These are phyloP conservation scores for Kluyveromyces aestuarii DNA, from an alignment of 805 yeast species.

Conservation along the genomic window DNA sequence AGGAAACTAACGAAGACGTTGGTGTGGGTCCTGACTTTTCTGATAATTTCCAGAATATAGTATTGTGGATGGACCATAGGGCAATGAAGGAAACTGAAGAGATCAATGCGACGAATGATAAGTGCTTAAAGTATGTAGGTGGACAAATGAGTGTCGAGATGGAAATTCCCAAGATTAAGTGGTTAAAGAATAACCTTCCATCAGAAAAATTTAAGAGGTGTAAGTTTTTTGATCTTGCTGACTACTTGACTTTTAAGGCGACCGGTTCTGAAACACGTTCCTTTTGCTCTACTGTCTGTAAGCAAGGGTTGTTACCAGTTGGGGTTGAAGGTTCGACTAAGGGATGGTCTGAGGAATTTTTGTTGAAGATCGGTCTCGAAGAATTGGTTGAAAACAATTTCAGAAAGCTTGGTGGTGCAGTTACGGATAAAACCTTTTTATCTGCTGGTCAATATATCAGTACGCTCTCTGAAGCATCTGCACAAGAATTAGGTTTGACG, in stretches of 20 bases:
- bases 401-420: slow-evolving; percentile 74
- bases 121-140: slow-evolving; percentile 83
- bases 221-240: slow-evolving; percentile 89
- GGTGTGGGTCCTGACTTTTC: slow-evolving; percentile 89
- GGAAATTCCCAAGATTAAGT: slow-evolving; percentile 95
- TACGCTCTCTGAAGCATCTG: slow-evolving; percentile 52
- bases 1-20: slow-evolving; percentile 55
- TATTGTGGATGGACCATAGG: slow-evolving; percentile 98
- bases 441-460: slow-evolving; percentile 92
- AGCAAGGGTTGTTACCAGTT: slow-evolving; percentile 87
- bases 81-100: slow-evolving; percentile 72
- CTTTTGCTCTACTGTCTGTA: slow-evolving; percentile 85
- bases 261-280: slow-evolving; percentile 83
- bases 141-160: slow-evolving; percentile 97
- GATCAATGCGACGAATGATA: slow-evolving; percentile 75
- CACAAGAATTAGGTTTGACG: slow-evolving; percentile 76
- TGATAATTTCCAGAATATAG: slow-evolving; percentile 67
- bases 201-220: slow-evolving; percentile 44
- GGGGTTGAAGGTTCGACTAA: slow-evolving; percentile 80
- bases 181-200: slow-evolving; percentile 86
- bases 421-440: slow-evolving; percentile 48
- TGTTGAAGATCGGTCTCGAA: slow-evolving; percentile 55
- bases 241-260: slow-evolving; percentile 84
- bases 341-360: slow-evolving; percentile 87
- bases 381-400: slow-evolving; percentile 75